Base-by-base conservation (phyloP, 2,329 filamentous ascomycete genomes). In the Colletotrichum chrysophilum region DNA sequence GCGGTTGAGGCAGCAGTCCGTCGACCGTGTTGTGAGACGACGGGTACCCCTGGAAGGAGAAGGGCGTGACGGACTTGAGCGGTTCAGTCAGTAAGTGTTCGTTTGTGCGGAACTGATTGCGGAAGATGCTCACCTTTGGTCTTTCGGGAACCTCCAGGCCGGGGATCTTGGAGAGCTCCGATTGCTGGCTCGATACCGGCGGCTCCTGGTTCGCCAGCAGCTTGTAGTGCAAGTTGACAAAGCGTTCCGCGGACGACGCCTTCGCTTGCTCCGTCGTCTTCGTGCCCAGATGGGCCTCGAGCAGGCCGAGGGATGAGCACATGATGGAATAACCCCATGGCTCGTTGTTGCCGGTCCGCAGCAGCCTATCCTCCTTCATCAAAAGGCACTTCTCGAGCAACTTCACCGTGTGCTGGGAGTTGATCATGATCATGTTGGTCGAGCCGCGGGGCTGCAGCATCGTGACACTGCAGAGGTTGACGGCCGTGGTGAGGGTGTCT, bases 311-410 rank as follows among this genome's bases (percentile, higher is more conserved):
- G 1, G 91, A 90, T 4, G 90, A 89, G 78, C 90, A 92, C 88
- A 92, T 91, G 80, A 91, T 91, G 71, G 89, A 90, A 81, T 92
- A 92, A 21, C 90, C 90, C 91, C 91, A 92, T 0, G 91, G 91
- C 79, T 93, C 91, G 79, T 91, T 91, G 83, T 92, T 92, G 18
- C 91, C 91, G 76, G 90, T 91, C n/a, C 90, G 86, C 28, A 93
- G 81, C 9, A 92, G 87, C 2, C 90, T 88, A 78, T 92, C 90
- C 78, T 92, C 90, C 80, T 92, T 92, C 86, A 93, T 89, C 62
- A 84, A 83, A 48, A 92, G 87, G 76, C 91, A 92, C 80, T 90
- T 91, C 79, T 92, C 90, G 13, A 93, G 88, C n/a, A 92, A 85
- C 81, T 89, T 87, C 76, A 92, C 86, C 2, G 90, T 92, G 82